Evolutionary conservation across 1,284 basidiomycete genomes (phyloP).

Genomic region (Volvariella volvacea): DNA sequence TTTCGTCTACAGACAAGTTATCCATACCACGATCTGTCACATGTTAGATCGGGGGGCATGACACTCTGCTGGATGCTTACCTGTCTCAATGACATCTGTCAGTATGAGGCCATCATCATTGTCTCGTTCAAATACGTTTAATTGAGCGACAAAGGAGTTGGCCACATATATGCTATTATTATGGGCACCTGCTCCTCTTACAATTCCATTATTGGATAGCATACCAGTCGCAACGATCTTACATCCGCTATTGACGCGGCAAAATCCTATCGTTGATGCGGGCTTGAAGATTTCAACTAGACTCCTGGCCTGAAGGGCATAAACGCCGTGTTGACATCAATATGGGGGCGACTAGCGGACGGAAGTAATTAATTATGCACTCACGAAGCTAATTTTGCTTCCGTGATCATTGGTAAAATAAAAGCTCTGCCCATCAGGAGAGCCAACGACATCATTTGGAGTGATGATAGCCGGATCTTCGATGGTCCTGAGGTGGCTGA

Average conservation of each 20-base stretch:
- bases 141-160: constrained; percentile 29
- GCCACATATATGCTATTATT: constrained; percentile 57
- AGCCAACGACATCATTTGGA: constrained; percentile 67
- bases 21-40: constrained; percentile 41
- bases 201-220: constrained; percentile 49
- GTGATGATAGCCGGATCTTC: constrained; percentile 50
- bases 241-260: constrained; percentile 50
- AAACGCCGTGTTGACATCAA: background rate
- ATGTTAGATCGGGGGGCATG: constrained; percentile 2
- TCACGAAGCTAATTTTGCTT: constrained; percentile 47
- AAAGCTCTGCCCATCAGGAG: constrained; percentile 51
- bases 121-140: constrained; percentile 50
- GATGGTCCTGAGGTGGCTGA: constrained; percentile 55
- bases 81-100: constrained; percentile 20
- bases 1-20: constrained; percentile 48
- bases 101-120: constrained; percentile 47
- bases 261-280: constrained; percentile 48
- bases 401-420: constrained; percentile 65
- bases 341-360: background rate
- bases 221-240: constrained; percentile 43
- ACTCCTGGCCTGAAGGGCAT: background rate
- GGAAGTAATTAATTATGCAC: constrained; percentile 13
- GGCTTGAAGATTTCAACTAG: background rate
- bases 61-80: constrained; percentile 7
- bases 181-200: constrained; percentile 23